Evolutionary conservation across 352 stramenopile species (phyloP), one percentile per base, ranked within the genome.

Genomic region (Pythium rhizo-oryzae): DNA sequence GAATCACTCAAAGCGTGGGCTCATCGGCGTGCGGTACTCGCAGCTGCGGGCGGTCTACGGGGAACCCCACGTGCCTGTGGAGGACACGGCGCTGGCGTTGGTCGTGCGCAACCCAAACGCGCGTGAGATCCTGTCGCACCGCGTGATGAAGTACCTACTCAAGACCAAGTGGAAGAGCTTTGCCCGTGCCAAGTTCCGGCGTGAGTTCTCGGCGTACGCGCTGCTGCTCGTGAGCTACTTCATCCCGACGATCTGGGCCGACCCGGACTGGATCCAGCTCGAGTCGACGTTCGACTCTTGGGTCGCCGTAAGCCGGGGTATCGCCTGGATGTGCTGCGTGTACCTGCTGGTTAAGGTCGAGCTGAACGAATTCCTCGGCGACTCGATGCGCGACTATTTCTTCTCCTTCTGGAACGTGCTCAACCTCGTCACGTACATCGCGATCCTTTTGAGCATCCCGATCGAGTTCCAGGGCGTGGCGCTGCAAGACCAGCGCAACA

Each of bases 101-200:
- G 72, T 71, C 12, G 71, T 84, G 2, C 59, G 76, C 60, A 84
- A 71, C 50, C 18, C 61, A 8, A 76, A 73, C 23, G 82, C 77
- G 1, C 78, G 79, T 21, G 63, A 71, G 21, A 78, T 90, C 46
- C 62, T 91, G 8, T 80, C 78, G n/a, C 82, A 91, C 55, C 76
- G 79, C 52, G 60, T 85, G 24, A 80, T 91, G 59, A 72, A 76
- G 50, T 78, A 86, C 55, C 61, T 89, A 18, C 69, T 89, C 46
- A 70, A 62, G 30, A 69, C 76, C 65, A 91, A 91, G 66, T 91
- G 82, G 81, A 77, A 80, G n/a, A 77, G 70, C 57, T 91, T 91
- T 63, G 82, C 73, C 5, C 65, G 70, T 8, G 33, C 59, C 33
- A 83, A 84, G 72, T 91, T 89, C 61, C 71, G 72, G 6, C 66